Evolutionary conservation across 2,329 filamentous ascomycete genomes (phyloP), one percentile per base, ranked within the genome.

Genomic region (Botrytis aclada): DNA sequence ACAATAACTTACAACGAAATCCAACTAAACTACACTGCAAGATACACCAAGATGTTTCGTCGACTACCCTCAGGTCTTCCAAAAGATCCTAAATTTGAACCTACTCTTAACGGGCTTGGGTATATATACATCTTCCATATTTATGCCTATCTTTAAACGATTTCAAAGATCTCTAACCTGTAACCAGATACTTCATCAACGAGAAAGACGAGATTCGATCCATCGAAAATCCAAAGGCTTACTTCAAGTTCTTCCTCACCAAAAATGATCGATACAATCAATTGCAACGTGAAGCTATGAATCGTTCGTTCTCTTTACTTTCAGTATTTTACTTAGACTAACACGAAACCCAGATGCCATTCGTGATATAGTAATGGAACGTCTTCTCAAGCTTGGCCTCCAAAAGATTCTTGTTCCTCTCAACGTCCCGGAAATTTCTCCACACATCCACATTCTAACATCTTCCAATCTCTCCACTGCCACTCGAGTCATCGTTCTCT

Each of bases 261-360:
- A 90, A 88, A 77, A 94, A 94, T 81, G 84, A 88, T n/a, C 90
- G 94, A 54, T 87, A 91, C 82, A 97, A 97, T 81, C 87, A 91
- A 58, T 85, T 91, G 32, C 93, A 94, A 78, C 87, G 91, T 29
- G 92, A 92, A 76, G 86, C 90, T 56, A 89, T 97, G 82, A 91
- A 97, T 78, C 83, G 93, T 93, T 81, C 76, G 84, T 81, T n/a
- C 43, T 66, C n/a, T 56, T 45, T 39, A 14, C 14, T 37, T 54
- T 5, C 18, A 32, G 34, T 2, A 20, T 66, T 9, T 47, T 8
- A n/a, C n/a, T 32, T 32, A 66, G 25, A 56, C 39, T 60, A 58
- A 71, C 16, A 37, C 29, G 34, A 29, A 64, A 77, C 41, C 16
- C 65, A 94, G 92, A 84, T 61, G 92, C 90, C 70, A 82, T 92